Base-by-base conservation (phyloP, 768 basidiomycete genomes). In the Calvatia gigantea region DNA sequence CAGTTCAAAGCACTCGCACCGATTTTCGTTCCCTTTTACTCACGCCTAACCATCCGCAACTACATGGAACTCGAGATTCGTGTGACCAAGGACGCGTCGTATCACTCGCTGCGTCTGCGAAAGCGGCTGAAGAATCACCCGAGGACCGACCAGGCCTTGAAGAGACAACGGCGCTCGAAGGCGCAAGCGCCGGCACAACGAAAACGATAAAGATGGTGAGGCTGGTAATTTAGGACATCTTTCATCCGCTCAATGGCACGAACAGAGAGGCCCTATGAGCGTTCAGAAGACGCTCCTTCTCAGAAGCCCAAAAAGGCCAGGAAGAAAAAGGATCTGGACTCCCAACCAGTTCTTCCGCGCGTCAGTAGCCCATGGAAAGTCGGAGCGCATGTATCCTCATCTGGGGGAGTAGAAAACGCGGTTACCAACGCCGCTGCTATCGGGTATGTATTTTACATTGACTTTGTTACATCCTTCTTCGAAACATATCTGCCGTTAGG, bases 321-420 rank as follows among this genome's bases (percentile, higher is more conserved):
- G 4, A 62, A 63, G 33, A 38, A 43, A 1, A 61, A 59, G 38
- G 25, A 52, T 5, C 31, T 54, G 4, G 67, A 70, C 42, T 48
- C 57, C 6, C 56, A 33, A 28, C 42, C 52, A 4, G 66, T 71
- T 51, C 68, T 70, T n/a, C 58, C 64, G n/a, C 68, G 75, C 19
- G 56, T 62, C 3, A 58, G 65, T 0, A 78, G 73, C 41, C 61
- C 64, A 0, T 89, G 86, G 85, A 87, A 87, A 64, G 74, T 94
- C 11, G 92, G 92, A 1, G 90, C 91, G 3, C 92, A 95, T 63
- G 87, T 93, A 21, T 91, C 90, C 12, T 79, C 87, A 7, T 82
- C 85, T 0, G 91, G 90, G 2, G 92, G 92, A 1, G 82, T 92
- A 0, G 87, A 90, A 65, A 87, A 89, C 53, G 70, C 88, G 0